These are phyloP conservation scores for Psilocybe azurescens DNA, from an alignment of 768 basidiomycete genomes.

Conservation along the genomic window DNA sequence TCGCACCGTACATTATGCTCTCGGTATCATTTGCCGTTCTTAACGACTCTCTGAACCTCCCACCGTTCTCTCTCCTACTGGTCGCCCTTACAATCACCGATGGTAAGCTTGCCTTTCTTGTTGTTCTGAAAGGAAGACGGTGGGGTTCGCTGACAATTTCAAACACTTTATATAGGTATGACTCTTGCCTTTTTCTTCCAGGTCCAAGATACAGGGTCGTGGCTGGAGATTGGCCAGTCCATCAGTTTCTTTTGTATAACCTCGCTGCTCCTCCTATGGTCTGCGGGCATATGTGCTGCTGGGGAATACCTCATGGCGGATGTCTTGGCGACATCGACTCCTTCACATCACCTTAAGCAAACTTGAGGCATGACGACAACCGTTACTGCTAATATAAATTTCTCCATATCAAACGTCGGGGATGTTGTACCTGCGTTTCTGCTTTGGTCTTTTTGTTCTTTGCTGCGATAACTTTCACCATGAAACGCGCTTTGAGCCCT, in stretches of 20 bases:
- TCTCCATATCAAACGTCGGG: not conserved
- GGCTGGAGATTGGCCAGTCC: conserved; percentile 89
- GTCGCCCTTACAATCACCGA: conserved; percentile 79
- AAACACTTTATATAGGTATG: conserved; percentile 56
- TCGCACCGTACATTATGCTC: conserved; percentile 81
- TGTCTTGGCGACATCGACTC: conserved; percentile 19
- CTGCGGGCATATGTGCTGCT: conserved; percentile 72
- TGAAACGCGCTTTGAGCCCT: not conserved
- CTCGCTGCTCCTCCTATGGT: conserved; percentile 79
- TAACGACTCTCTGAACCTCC: conserved; percentile 68
- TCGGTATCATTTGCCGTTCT: conserved; percentile 71
- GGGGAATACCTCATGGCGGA: conserved; percentile 78
- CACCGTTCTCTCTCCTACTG: conserved; percentile 82
- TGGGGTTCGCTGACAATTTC: not conserved
- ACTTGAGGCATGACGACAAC: not conserved
- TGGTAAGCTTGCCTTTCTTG: conserved; percentile 39
- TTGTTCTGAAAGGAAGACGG: not conserved
- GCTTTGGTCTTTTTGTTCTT: not conserved
- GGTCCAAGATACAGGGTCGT: conserved; percentile 85
- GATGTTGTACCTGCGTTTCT: not conserved
- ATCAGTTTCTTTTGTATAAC: conserved; percentile 90
- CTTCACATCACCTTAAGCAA: not conserved
- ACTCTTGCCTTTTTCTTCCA: conserved; percentile 84
- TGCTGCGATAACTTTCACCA: not conserved
- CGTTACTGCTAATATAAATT: not conserved